Evolutionary conservation across 495 filamentous ascomycete species (phyloP).

Genomic region (Penicillium tannophilum): DNA sequence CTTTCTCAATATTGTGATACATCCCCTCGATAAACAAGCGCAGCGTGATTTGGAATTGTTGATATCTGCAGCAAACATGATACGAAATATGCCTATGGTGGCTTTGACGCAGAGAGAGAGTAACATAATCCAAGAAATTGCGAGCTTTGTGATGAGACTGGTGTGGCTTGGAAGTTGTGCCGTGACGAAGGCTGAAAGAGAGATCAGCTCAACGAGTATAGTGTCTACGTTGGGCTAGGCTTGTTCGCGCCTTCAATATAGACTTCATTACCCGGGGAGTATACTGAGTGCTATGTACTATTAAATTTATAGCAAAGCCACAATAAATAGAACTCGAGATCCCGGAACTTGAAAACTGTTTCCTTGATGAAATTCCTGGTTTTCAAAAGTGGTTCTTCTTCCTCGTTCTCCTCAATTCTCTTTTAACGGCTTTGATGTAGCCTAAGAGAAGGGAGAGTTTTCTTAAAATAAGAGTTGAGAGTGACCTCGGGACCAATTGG

Average conservation of each 20-base stretch:
- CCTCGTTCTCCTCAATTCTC: too few relatives aligned
- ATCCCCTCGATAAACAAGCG: conserved; percentile 16
- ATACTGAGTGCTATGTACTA: too few relatives aligned
- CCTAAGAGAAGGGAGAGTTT: too few relatives aligned
- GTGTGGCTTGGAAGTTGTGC: conserved; percentile 26
- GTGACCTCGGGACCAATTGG: too few relatives aligned
- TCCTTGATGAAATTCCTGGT: too few relatives aligned
- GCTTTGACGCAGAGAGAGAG: conserved; percentile 10
- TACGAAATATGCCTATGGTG: conserved; percentile 10
- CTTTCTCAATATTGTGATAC: conserved; percentile 25
- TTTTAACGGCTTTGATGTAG: too few relatives aligned
- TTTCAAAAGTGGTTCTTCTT: too few relatives aligned
- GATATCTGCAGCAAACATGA: conserved; percentile 19
- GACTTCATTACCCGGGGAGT: background rate
- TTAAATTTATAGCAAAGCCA: too few relatives aligned
- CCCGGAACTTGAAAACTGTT: too few relatives aligned
- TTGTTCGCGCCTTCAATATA: background rate
- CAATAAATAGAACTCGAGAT: too few relatives aligned
- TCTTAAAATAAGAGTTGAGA: too few relatives aligned
- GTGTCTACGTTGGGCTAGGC: too few relatives aligned
- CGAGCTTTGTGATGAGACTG: conserved; percentile 18
- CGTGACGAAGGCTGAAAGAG: conserved; percentile 14
- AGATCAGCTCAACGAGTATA: background rate
- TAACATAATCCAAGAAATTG: conserved; percentile 2
- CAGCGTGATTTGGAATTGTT: conserved; percentile 21